Conservation (phyloP, 1,139 yeast genomes). For the Nadsonia commutata region DNA sequence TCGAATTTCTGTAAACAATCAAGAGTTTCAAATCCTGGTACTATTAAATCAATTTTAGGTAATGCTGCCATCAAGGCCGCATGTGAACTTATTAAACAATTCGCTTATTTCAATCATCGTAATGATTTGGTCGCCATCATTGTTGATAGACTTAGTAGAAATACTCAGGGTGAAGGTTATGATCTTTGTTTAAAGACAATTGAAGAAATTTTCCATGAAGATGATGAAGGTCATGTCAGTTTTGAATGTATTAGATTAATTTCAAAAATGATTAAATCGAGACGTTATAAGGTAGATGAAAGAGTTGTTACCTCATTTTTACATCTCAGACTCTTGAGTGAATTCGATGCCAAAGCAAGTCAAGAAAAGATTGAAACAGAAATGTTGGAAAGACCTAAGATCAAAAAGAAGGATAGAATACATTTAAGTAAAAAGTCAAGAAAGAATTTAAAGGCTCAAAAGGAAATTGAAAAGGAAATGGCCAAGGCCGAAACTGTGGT, state of each 20-base stretch:
- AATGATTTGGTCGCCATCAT: slow-evolving; percentile 54
- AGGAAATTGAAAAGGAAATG: slow-evolving; percentile 79
- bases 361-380: slow-evolving; percentile 40
- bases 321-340: slow-evolving; percentile 60
- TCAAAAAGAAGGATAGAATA: slow-evolving; percentile 74
- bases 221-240: slow-evolving; percentile 69
- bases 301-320: slow-evolving; percentile 61
- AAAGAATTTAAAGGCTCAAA: slow-evolving; percentile 74
- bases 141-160: slow-evolving; percentile 30
- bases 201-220: slow-evolving; percentile 50
- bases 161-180: slow-evolving; percentile 30
- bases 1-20: slow-evolving; percentile 19
- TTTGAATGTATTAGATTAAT: slow-evolving; percentile 55
- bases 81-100: slow-evolving; percentile 55
- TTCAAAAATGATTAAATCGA: slow-evolving; percentile 54
- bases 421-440: slow-evolving; percentile 80
- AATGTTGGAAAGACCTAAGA: slow-evolving; percentile 32
- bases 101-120: slow-evolving; percentile 70
- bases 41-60: slow-evolving; percentile 32
- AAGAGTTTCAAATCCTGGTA: slow-evolving; percentile 19
- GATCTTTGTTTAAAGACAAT: slow-evolving; percentile 47
- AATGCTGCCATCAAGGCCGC: slow-evolving; percentile 57
- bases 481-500: slow-evolving; percentile 75
- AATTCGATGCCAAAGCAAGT: slow-evolving; percentile 41
- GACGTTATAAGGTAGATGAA: slow-evolving; percentile 73